Percentiles rank a stretch among this genome's conserved stretches.
These are phyloP conservation scores for Ascochyta rabiei DNA, from an alignment of 2,329 filamentous ascomycete species.

Conservation along the genomic window DNA sequence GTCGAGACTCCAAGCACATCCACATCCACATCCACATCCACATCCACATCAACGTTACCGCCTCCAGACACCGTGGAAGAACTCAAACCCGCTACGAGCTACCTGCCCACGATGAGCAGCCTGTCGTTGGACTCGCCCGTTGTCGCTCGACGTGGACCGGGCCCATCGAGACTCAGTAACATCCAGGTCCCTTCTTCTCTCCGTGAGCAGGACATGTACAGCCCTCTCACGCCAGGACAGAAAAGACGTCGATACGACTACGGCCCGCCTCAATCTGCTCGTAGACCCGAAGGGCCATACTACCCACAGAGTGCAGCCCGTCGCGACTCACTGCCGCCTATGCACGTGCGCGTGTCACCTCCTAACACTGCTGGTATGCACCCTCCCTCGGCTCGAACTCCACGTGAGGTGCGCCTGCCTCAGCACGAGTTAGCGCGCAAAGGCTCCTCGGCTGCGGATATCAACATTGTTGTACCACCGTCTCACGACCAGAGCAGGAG, in stretches of 20 bases:
- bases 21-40: slow-evolving; percentile 50
- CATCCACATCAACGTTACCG: slow-evolving; percentile 49
- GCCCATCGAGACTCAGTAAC: slow-evolving; percentile 37
- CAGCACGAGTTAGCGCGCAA: slow-evolving; percentile 13
- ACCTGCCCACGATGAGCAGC: slow-evolving; percentile 49
- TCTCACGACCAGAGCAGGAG: slow-evolving; percentile 53
- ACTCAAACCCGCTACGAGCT: slow-evolving; percentile 41
- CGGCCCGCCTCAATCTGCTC: slow-evolving; percentile 51
- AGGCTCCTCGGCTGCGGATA: slow-evolving; percentile 22
- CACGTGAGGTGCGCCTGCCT: slow-evolving; percentile 29
- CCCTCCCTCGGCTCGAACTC: slow-evolving; percentile 36
- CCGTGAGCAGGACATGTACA: slow-evolving; percentile 34
- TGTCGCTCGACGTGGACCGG: slow-evolving; percentile 29
- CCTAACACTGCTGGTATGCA: slow-evolving; percentile 42
- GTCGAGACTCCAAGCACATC: slow-evolving; percentile 51
- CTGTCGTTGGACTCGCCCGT: slow-evolving; percentile 47
- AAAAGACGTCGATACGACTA: slow-evolving; percentile 46
- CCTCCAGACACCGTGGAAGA: slow-evolving; percentile 45
- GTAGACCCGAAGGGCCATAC: slow-evolving; percentile 62
- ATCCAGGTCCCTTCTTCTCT: slow-evolving; percentile 33
- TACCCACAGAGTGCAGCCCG: slow-evolving; percentile 39
- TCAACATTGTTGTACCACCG: slow-evolving; percentile 30
- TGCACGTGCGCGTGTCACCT: slow-evolving; percentile 39
- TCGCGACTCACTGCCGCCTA: slow-evolving; percentile 44
- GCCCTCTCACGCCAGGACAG: slow-evolving; percentile 41